Base-by-base conservation (phyloP, 1,284 basidiomycete species). In the Leccinum proximum region DNA sequence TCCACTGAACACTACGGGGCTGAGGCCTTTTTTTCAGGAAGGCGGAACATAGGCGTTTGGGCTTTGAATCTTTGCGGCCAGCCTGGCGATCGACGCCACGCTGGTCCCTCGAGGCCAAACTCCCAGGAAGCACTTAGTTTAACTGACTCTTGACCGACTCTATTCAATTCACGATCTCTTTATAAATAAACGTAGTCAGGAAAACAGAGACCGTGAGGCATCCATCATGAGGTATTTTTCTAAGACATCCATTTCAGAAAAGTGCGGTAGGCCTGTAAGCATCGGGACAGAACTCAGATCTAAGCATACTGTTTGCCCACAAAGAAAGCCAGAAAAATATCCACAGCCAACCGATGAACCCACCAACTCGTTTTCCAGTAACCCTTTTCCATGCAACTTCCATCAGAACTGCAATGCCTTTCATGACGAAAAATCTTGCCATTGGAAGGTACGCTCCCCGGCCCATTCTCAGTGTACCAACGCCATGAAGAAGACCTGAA, bases 391-490 rank as follows among this genome's bases (percentile, higher is more conserved):
- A 88, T 10, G 72, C 62, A 16, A 70, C 70, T 70, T 89, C 87
- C 35, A 85, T 61, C 4, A 82, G 59, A 11, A 84, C 68, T 1
- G 84, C 86, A 0, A 85, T 69, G 3, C 82, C 86, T 67, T 82
- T 85, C 67, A 85, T 71, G 56, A 88, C 37, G 71, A 89, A 89
- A 71, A 83, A 89, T 3, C 82, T 81, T 3, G 76, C 75, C 9
- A 87, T 76, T 6, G 68, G 65, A 7, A 70, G 62, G 42, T 87
- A 82, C 0, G 77, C 76, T 14, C 84, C 86, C 7, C 77, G 77
- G 2, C 81, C 83, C 81, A 87, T 83, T 35, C 9, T 26, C 26
- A 11, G 53, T 26, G 10, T 26, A 11, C 22, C 16, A 5, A 35
- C 16, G 8, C 16, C 33, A 35, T 90, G 88, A n/a, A 90, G 67